Evolutionary conservation across 2,329 filamentous ascomycete species (phyloP).

Genomic region (Penicillium hesseltinei): DNA sequence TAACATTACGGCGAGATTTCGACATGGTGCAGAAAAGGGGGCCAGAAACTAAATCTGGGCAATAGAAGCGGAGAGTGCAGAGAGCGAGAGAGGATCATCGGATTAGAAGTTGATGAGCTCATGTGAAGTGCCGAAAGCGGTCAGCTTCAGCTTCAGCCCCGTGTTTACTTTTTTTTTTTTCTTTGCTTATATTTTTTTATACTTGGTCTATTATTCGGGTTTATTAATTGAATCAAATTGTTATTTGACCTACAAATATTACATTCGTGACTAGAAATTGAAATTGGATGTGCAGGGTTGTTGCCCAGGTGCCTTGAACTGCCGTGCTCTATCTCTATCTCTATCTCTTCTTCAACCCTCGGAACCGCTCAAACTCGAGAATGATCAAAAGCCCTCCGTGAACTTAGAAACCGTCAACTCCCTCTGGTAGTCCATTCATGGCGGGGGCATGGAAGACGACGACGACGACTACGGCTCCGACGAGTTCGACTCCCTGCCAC

Average conservation of each 20-base stretch:
- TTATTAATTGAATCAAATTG: not conserved
- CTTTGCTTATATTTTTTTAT: not conserved
- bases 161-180: not conserved
- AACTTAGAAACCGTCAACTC: not conserved
- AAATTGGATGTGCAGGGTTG: not conserved
- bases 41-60: slow-evolving; percentile 14
- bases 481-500: slow-evolving; percentile 47
- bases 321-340: not conserved
- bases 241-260: not conserved
- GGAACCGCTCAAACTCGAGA: not conserved
- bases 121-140: slow-evolving; percentile 35
- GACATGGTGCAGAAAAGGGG: slow-evolving; percentile 44
- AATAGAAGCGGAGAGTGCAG: slow-evolving; percentile 16
- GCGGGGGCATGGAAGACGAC: slow-evolving; percentile 47
- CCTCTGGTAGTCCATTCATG: slow-evolving; percentile 30
- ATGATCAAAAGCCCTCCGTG: not conserved
- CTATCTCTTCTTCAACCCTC: not conserved
- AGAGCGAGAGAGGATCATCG: slow-evolving; percentile 21
- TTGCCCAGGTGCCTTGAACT: not conserved
- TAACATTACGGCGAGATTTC: slow-evolving; percentile 58
- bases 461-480: slow-evolving; percentile 51
- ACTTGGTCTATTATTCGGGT: not conserved
- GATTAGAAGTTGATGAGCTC: slow-evolving; percentile 28
- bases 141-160: slow-evolving; percentile 14
- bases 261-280: not conserved